These are phyloP conservation scores for Microstroma glucosiphilum DNA, from an alignment of 1,284 basidiomycete species.

Conservation along the genomic window DNA sequence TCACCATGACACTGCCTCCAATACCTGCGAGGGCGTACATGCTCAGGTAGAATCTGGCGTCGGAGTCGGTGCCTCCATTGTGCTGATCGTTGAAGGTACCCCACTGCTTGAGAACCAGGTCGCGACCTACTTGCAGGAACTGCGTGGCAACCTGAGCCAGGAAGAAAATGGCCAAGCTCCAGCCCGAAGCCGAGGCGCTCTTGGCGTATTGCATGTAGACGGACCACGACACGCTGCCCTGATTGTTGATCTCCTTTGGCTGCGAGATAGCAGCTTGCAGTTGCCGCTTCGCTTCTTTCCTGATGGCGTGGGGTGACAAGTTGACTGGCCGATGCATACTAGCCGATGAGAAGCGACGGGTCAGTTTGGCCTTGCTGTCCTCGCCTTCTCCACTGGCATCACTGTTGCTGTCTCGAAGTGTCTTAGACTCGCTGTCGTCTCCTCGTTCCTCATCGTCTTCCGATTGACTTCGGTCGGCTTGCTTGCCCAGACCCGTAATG, in stretches of 20 bases:
- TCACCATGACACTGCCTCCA: constrained; percentile 33
- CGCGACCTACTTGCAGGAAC: constrained; percentile 36
- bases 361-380: constrained; percentile 27
- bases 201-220: constrained; percentile 45
- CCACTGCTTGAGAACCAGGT: constrained; percentile 49
- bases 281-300: constrained; percentile 42
- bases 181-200: constrained; percentile 25
- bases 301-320: constrained; percentile 35
- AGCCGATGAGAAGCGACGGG: constrained; percentile 32
- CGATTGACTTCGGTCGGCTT: constrained; percentile 41
- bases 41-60: constrained; percentile 37
- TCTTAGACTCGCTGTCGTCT: constrained; percentile 11
- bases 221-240: constrained; percentile 40
- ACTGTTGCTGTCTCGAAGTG: constrained; percentile 10
- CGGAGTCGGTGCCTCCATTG: constrained; percentile 16
- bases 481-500: constrained; percentile 59
- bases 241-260: constrained; percentile 41
- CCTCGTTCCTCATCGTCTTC: constrained; percentile 11
- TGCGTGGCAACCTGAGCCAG: constrained; percentile 37
- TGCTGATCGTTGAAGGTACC: constrained; percentile 31
- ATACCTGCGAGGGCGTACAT: constrained; percentile 45
- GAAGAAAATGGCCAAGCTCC: constrained; percentile 38
- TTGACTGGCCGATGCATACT: constrained; percentile 35
- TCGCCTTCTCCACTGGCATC: constrained; percentile 22
- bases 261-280: constrained; percentile 36